phyloP scores from a whole-genome alignment of 169 alveolate species.

The Ophryocystis elektroscirrha region DNA sequence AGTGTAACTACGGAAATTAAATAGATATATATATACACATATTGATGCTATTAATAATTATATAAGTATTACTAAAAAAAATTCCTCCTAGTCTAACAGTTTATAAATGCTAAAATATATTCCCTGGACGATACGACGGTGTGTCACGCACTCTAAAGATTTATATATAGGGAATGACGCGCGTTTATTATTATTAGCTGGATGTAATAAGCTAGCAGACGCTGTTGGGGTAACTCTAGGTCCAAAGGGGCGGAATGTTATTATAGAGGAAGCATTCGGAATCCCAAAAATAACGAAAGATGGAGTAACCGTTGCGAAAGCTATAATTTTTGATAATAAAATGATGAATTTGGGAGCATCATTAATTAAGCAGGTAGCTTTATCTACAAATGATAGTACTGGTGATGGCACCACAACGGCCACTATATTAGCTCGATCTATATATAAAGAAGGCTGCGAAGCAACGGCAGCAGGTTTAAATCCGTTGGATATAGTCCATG shows the following conservation, averaged over 20 bases:
- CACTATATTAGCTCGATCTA: conserved; percentile 90
- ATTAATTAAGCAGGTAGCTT: conserved; percentile 84
- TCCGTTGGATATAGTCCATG: conserved; percentile 90
- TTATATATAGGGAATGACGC: conserved; percentile 13
- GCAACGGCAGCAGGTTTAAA: conserved; percentile 54
- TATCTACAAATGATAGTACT: conserved; percentile 86
- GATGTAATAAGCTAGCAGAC: conserved; percentile 79
- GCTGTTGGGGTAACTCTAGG: conserved; percentile 96
- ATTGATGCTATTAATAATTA: no score
- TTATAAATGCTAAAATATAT: no score
- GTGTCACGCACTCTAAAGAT: background rate
- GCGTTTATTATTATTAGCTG: conserved; percentile 7
- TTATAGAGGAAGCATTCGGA: conserved; percentile 72
- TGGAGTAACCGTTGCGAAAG: conserved; percentile 97
- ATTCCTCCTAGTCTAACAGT: no score
- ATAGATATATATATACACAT: no score
- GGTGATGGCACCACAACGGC: conserved; percentile 99
- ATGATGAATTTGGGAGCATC: conserved; percentile 88
- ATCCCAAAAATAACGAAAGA: conserved; percentile 95
- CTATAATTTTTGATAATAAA: conserved; percentile 74
- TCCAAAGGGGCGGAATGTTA: conserved; percentile 96
- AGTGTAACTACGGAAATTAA: no score
- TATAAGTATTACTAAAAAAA: no score
- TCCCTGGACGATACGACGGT: no score
- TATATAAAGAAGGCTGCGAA: conserved; percentile 89